Evolutionary conservation across 805 yeast genomes (phyloP), one percentile per base, ranked within the genome.

Genomic region (Hanseniaspora clermontiae): DNA sequence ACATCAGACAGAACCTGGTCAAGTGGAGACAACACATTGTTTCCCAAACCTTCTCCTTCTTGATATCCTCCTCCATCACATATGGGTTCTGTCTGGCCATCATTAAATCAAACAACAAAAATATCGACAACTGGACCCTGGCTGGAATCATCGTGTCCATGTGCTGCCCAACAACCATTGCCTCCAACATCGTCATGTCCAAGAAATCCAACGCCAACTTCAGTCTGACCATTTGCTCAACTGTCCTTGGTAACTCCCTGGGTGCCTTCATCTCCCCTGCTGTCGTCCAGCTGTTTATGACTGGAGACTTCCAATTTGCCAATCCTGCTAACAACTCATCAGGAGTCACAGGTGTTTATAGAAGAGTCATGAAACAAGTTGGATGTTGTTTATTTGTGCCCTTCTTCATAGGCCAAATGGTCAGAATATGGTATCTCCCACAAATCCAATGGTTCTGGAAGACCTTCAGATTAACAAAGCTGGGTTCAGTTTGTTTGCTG

Each of bases 131-230:
- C 37, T 87, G 93, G 87, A 77, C 87, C 61, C 71, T 89, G 24
- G 84, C 84, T 14, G 96, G 96, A 0, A 68, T 89, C 58, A 78
- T 89, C 19, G 84, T 87, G 48, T 85, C 95, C 1, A 86, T 87
- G 34, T 78, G 91, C 12, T 86, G 95, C 67, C 96, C 96, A 32
- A 89, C 96, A 9, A 89, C 96, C 0, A 95, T 89, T 19, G 80
- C 90, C 0, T 87, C 96, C 1, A 89, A 89, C 66, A 96, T 89
- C 32, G 90, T 89, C 32, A 89, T 89, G 96, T 89, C 96, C 6
- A 77, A 81, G 54, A 78, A 78, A 58, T 95, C 96, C 0, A 81
- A 83, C 61, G 96, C 96, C 9, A 87, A 88, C 68, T 90, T 80
- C 61, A 70, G 84, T 17, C 70, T 88, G 54, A 83, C 95, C 19